Evolutionary conservation across 1,139 yeast genomes (phyloP).

Genomic region (Magnusiomyces tetraspermus): DNA sequence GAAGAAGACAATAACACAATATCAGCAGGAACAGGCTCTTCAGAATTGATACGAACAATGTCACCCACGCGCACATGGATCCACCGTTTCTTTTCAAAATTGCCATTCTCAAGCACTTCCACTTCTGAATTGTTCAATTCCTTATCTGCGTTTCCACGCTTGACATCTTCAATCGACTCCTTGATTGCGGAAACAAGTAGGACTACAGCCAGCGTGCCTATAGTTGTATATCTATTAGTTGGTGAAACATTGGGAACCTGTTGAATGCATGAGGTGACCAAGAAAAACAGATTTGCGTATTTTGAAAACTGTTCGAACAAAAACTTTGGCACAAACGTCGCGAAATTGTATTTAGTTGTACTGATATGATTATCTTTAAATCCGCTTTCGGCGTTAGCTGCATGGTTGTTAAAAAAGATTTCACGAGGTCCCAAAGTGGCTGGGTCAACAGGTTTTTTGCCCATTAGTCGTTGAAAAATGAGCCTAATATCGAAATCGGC

Average conservation of each 20-base stretch:
- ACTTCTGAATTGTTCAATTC: conserved; percentile 76
- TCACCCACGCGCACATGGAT: conserved; percentile 87
- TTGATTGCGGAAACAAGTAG: conserved; percentile 85
- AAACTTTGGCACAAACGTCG: conserved; percentile 91
- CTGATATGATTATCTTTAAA: conserved; percentile 81
- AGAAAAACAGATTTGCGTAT: conserved; percentile 75
- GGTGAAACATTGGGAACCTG: conserved; percentile 98
- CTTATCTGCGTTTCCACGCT: conserved; percentile 76
- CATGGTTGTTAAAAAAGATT: conserved; percentile 54
- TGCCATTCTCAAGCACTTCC: conserved; percentile 60
- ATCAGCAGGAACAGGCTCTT: conserved; percentile 94
- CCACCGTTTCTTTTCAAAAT: conserved; percentile 66
- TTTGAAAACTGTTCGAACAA: conserved; percentile 85
- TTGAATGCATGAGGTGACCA: conserved; percentile 82
- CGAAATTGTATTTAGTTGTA: conserved; percentile 92
- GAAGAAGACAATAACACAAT: conserved; percentile 72
- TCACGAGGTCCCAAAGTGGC: conserved; percentile 50
- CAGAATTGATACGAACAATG: conserved; percentile 68
- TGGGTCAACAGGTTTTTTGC: conserved; percentile 32
- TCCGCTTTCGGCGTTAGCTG: conserved; percentile 45
- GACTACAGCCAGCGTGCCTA: conserved; percentile 75
- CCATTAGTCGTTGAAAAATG: conserved; percentile 40
- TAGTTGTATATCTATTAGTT: conserved; percentile 93
- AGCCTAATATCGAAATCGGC: conserved; percentile 51
- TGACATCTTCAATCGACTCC: conserved; percentile 90